Evolutionary conservation across 2,329 filamentous ascomycete species (phyloP).

Genomic region (Torrubiella hemipterigena): DNA sequence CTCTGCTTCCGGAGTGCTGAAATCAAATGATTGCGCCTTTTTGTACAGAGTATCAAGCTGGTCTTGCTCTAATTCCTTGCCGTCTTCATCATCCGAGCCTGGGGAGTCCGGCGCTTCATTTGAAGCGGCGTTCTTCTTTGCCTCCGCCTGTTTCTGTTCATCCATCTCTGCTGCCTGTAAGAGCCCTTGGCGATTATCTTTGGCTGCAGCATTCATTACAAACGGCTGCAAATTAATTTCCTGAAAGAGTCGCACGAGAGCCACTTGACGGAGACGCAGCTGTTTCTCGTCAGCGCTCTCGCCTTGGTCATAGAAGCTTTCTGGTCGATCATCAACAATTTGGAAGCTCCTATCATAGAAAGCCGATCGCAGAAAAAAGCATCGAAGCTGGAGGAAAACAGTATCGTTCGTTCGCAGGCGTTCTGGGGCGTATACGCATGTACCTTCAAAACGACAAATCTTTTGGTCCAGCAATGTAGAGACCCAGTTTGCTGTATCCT

Average conservation of each 20-base stretch:
- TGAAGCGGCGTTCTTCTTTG: constrained; percentile 18
- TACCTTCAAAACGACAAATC: constrained; percentile 76
- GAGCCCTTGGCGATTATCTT: constrained; percentile 71
- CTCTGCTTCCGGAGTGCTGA: constrained; percentile 76
- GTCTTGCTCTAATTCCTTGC: constrained; percentile 84
- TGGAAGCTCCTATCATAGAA: constrained; percentile 54
- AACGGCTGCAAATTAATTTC: constrained; percentile 76
- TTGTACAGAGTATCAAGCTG: constrained; percentile 89
- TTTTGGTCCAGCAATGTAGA: constrained; percentile 85
- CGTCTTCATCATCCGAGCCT: constrained; percentile 64
- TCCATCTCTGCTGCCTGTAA: constrained; percentile 80
- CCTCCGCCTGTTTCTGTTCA: constrained; percentile 58
- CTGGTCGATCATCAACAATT: constrained; percentile 56
- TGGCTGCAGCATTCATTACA: constrained; percentile 61
- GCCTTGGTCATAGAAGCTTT: constrained; percentile 68
- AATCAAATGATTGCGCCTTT: constrained; percentile 95
- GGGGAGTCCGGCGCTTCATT: constrained; percentile 35
- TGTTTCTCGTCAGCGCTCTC: constrained; percentile 79
- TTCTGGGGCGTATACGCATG: constrained; percentile 82
- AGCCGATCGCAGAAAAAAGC: constrained; percentile 60
- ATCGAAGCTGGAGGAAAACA: constrained; percentile 78
- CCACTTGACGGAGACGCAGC: constrained; percentile 73
- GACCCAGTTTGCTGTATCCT: constrained; percentile 83
- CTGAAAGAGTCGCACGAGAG: constrained; percentile 76
- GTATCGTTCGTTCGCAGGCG: constrained; percentile 81